A percentile compares a stretch with the other conserved stretches of the same genome.
These are phyloP conservation scores for Turritis glabra DNA, from an alignment of 345 rosid genomes.

Conservation along the genomic window DNA sequence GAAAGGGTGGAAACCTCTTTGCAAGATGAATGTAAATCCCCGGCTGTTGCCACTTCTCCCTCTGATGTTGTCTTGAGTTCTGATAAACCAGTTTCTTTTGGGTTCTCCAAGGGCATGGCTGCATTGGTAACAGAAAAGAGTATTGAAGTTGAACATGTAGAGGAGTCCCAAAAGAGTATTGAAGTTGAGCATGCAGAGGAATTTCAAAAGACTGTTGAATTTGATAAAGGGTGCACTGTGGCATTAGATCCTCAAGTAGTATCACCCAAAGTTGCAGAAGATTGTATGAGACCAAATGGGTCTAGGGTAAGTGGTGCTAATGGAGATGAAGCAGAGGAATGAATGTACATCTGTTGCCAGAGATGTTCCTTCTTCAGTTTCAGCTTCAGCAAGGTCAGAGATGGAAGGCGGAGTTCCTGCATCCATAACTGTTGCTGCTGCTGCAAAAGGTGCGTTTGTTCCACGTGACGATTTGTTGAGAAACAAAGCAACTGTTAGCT, in stretches of 20 bases:
- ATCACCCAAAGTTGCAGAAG: conserved; percentile 42
- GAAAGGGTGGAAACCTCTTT: too few relatives aligned
- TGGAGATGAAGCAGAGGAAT: conserved; percentile 52
- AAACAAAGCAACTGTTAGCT: conserved; percentile 73
- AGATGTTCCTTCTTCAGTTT: conserved; percentile 45
- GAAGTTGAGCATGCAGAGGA: too few relatives aligned
- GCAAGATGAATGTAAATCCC: too few relatives aligned
- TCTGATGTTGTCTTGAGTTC: too few relatives aligned
- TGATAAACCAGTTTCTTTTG: too few relatives aligned
- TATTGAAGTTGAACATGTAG: conserved; percentile 39
- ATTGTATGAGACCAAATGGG: conserved; percentile 40
- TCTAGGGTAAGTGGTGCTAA: conserved; percentile 39
- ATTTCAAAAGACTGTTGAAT: too few relatives aligned
- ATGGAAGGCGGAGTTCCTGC: conserved; percentile 65
- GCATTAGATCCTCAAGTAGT: too few relatives aligned
- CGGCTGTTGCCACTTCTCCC: too few relatives aligned
- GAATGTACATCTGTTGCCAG: conserved; percentile 45
- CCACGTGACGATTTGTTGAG: conserved; percentile 72
- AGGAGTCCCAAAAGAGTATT: conserved; percentile 30
- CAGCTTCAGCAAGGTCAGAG: conserved; percentile 41
- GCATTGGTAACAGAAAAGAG: conserved; percentile 44
- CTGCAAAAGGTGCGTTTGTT: conserved; percentile 87
- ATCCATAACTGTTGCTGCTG: conserved; percentile 81
- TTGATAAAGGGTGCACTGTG: too few relatives aligned
- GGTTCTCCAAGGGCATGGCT: too few relatives aligned